Evolutionary conservation across 1,139 yeast species (phyloP).

Genomic region (Taphrina flavorubra): DNA sequence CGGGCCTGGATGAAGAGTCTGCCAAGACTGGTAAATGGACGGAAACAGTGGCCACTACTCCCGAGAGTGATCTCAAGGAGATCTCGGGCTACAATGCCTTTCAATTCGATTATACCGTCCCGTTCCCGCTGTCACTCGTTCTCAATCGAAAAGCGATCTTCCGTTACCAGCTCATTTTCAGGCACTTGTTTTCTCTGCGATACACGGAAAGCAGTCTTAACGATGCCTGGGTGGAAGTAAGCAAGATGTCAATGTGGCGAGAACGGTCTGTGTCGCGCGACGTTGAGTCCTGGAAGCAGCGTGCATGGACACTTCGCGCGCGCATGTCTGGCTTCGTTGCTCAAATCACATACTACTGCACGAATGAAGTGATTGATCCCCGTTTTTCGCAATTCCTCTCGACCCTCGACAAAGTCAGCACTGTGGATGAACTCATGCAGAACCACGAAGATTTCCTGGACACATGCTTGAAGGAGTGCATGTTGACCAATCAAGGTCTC

Average conservation of each 20-base stretch:
- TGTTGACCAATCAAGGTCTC: slow-evolving; percentile 67
- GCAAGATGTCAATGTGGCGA: slow-evolving; percentile 71
- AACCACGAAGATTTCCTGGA: slow-evolving; percentile 66
- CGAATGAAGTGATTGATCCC: slow-evolving; percentile 65
- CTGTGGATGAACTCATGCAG: slow-evolving; percentile 60
- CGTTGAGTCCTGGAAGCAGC: slow-evolving; percentile 63
- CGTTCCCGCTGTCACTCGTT: slow-evolving; percentile 84
- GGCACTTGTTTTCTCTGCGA: slow-evolving; percentile 69
- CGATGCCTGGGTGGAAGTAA: slow-evolving; percentile 75
- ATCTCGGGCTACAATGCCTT: slow-evolving; percentile 60
- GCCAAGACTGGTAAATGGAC: slow-evolving; percentile 50
- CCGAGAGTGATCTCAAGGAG: slow-evolving; percentile 42
- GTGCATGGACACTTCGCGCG: slow-evolving; percentile 64
- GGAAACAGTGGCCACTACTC: slow-evolving; percentile 47
- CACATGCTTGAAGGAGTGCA: slow-evolving; percentile 68
- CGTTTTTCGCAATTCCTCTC: slow-evolving; percentile 59
- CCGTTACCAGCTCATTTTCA: slow-evolving; percentile 80
- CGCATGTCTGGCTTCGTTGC: slow-evolving; percentile 67
- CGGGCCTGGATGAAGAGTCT: slow-evolving; percentile 65
- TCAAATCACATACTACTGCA: slow-evolving; percentile 63
- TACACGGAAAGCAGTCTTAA: slow-evolving; percentile 67
- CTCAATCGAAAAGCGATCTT: slow-evolving; percentile 71
- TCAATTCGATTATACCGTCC: slow-evolving; percentile 70
- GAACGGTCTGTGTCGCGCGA: slow-evolving; percentile 56
- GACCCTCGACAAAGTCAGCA: slow-evolving; percentile 51